Evolutionary conservation across 176 grass and related monocot genomes (phyloP), one percentile per base, ranked within the genome.

Genomic region (Carex kokanica): DNA sequence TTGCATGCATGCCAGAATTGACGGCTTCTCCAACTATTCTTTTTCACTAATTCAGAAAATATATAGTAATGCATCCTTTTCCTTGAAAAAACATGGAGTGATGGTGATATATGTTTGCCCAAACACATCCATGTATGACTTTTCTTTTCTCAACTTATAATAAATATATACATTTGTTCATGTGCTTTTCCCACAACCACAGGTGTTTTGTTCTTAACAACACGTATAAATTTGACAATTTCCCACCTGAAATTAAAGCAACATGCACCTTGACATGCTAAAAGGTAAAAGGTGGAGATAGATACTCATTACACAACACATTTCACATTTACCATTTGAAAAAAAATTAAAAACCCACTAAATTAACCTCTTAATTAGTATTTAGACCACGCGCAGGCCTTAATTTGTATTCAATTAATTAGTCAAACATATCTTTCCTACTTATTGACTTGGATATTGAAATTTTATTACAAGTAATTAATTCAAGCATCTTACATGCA

Each of bases 1-100:
- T n/a, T n/a, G 70, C 73, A 77, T 77, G 73, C 51, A 77, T 55
- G 71, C 23, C 4, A 47, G 18, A 55, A 77, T 17, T 55, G 72
- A 77, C 5, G 20, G 23, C 23, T 53, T 24, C 15, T 31, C 73
- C 69, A 24, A 13, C 12, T 43, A 73, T 77, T 77, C 20, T 17
- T 77, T 77, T 27, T 17, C 23, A 77, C 47, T 77, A 73, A 49
- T 1, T 15, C 16, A 71, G 7, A 45, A 43, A 25, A 24, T 70
- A 70, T 17, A 11, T 12, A 72, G 10, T 20, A 21, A 70, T 36
- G 15, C 15, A 43, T 47, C 21, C 43, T 53, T 75, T 75, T 75
- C 71, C 71, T 75, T 53, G 71, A 77, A 55, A 54, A 75, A 55
- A 77, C 5, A 55, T 17, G 17, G 24, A 32, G 24, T 77, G 73